Percentiles rank a stretch among this genome's conserved stretches.
phyloP scores from a whole-genome alignment of 805 yeast genomes.

The Suhomyces pyralidae region DNA sequence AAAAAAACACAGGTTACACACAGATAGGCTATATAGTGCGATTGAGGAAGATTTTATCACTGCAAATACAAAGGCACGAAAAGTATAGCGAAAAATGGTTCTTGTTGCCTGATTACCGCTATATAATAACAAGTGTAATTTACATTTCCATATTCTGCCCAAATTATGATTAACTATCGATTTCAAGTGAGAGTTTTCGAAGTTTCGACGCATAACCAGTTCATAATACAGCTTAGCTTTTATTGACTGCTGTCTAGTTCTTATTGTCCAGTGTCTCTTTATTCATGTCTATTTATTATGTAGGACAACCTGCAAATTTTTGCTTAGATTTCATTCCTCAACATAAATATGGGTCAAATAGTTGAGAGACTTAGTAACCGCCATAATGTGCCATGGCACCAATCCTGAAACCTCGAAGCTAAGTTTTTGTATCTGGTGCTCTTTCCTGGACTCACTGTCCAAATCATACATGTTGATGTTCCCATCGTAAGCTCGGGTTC shows the following conservation, averaged over 20 bases:
- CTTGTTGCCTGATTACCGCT: no score
- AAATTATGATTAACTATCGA: no score
- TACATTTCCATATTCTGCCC: no score
- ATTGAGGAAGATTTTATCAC: no score
- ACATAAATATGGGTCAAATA: constrained; percentile 59
- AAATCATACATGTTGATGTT: constrained; percentile 5
- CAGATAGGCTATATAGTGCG: neutral
- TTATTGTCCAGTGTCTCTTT: no score
- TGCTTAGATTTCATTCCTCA: constrained; percentile 12
- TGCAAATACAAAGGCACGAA: no score
- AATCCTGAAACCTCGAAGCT: constrained; percentile 26
- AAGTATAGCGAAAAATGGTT: no score
- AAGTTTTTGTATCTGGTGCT: constrained; percentile 1
- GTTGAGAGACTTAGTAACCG: constrained; percentile 61
- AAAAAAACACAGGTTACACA: neutral
- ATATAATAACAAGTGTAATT: no score
- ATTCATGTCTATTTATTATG: neutral
- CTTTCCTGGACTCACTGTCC: constrained; percentile 1
- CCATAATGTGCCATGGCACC: constrained; percentile 71
- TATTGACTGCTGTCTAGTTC: no score
- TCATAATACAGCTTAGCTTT: no score
- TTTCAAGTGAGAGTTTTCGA: no score
- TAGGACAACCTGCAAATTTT: neutral
- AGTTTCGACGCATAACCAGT: no score
- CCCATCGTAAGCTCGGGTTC: constrained; percentile 22